Percentiles rank a stretch among this genome's conserved stretches.
Conservation (phyloP, 192 early-diverging fungal species). For the Linnemannia exigua region DNA sequence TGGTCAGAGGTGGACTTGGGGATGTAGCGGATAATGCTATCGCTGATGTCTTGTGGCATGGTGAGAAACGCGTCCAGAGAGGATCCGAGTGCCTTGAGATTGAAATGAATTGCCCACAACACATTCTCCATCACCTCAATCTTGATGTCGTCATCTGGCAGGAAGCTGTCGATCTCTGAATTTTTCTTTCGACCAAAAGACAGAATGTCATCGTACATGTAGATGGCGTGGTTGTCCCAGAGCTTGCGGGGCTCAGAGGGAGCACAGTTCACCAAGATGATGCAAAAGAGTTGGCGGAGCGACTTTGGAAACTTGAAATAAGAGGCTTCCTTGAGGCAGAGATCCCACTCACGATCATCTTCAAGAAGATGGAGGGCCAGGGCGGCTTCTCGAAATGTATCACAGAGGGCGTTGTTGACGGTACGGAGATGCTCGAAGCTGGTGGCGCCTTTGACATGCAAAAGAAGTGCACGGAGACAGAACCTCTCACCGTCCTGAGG, state of each 20-base stretch:
- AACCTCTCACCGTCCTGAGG: neutral
- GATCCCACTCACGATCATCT: conserved; percentile 30
- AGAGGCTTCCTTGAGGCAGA: conserved; percentile 13
- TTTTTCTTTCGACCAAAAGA: neutral
- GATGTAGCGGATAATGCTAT: conserved; percentile 14
- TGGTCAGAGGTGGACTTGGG: neutral
- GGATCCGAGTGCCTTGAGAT: neutral
- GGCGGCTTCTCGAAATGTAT: conserved; percentile 23
- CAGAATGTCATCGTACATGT: neutral
- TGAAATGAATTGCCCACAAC: neutral
- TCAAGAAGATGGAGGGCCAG: conserved; percentile 23
- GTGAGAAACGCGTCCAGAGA: neutral
- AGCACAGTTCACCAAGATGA: conserved; percentile 15
- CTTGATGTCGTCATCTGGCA: neutral
- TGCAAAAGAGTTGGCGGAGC: conserved; percentile 31
- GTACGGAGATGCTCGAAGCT: no score
- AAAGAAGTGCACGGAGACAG: neutral
- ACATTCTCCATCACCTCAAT: neutral
- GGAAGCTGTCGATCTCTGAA: neutral
- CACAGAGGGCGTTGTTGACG: neutral
- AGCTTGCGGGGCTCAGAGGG: neutral
- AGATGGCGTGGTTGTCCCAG: conserved; percentile 9
- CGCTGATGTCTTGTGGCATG: neutral
- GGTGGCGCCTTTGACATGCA: no score
- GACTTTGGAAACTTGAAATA: neutral